These are phyloP conservation scores for Phytophthora europaea DNA, from an alignment of 352 stramenopile genomes.

Conservation along the genomic window DNA sequence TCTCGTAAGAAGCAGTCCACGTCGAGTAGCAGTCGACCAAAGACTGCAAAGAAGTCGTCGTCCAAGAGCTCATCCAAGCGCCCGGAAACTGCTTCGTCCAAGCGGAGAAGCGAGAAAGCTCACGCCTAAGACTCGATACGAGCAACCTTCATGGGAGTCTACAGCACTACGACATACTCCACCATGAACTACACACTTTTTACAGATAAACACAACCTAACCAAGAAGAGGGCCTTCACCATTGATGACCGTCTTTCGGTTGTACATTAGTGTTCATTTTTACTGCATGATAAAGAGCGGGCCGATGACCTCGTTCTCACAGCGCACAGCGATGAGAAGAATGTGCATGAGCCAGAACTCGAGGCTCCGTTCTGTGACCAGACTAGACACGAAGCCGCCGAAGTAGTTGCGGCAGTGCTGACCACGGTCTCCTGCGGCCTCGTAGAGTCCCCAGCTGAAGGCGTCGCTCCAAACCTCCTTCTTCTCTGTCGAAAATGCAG, in stretches of 20 bases:
- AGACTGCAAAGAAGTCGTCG: slow-evolving; percentile 69
- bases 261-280: slow-evolving; percentile 18
- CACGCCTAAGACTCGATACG: slow-evolving; percentile 4
- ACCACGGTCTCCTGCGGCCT: slow-evolving; percentile 40
- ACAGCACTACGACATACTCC: background rate
- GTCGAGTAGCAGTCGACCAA: slow-evolving; percentile 47
- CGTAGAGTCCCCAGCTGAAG: slow-evolving; percentile 77
- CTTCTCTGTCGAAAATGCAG: slow-evolving; percentile 30
- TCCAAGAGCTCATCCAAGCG: slow-evolving; percentile 65
- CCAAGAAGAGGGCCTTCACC: slow-evolving; percentile 24
- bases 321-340: slow-evolving; percentile 72
- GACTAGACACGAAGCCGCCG: slow-evolving; percentile 64
- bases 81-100: slow-evolving; percentile 65
- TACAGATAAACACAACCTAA: slow-evolving; percentile 10
- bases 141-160: background rate
- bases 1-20: slow-evolving; percentile 53
- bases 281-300: slow-evolving; percentile 61
- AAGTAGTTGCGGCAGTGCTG: slow-evolving; percentile 73
- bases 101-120: slow-evolving; percentile 63
- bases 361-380: slow-evolving; percentile 48
- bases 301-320: slow-evolving; percentile 69
- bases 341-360: slow-evolving; percentile 82
- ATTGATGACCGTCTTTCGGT: slow-evolving; percentile 18
- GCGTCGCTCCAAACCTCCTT: slow-evolving; percentile 65
- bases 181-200: background rate